Evolutionary conservation across 2,329 filamentous ascomycete species (phyloP), one percentile per base, ranked within the genome.

Genomic region (Monilinia fructigena): DNA sequence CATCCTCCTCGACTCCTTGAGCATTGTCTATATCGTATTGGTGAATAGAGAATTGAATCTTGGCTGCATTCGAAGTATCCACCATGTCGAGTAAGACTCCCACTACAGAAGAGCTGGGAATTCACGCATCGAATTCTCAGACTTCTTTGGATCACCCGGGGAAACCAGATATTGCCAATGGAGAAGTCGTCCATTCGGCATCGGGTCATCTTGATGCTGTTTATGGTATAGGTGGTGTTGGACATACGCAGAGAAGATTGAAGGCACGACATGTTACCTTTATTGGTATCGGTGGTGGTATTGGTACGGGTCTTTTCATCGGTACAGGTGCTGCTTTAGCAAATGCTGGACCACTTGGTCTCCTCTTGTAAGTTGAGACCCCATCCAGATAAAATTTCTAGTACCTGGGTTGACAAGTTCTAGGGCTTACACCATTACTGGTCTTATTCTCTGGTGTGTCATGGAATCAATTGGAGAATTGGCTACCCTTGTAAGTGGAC

Each of bases 291-390:
- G 60, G 60, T 28, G 60, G 60, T 42, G 60, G 60, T 38, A 82
- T 84, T 64, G 82, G 82, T 52, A 83, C 82, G 35, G 82, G 82
- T 74, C 76, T 84, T 8, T 85, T 84, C 73, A 79, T 84, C 62
- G 82, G 82, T 26, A 80, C 80, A 45, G 82, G 81, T 40, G 71
- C 74, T 55, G 79, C 80, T 3, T 77, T 83, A 62, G 77, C 79
- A 6, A 79, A 76, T 6, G 80, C 80, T 72, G 82, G 82, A n/a
- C 82, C 82, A 47, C 76, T 75, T 18, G 79, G 80, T 64, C 75
- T 81, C 23, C 75, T 82, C 47, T 74, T 82, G 65, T 70, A 40
- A 68, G 69, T 63, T 67, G 26, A 64, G 62, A 66, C 1, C 31
- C 20, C 12, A n/a, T 4, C 16, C 4, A 8, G 1, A 28, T 0